Percentiles rank a stretch among this genome's conserved stretches.
Conservation (phyloP, 331 rosid genomes). For the Phaseolus coccineus region DNA sequence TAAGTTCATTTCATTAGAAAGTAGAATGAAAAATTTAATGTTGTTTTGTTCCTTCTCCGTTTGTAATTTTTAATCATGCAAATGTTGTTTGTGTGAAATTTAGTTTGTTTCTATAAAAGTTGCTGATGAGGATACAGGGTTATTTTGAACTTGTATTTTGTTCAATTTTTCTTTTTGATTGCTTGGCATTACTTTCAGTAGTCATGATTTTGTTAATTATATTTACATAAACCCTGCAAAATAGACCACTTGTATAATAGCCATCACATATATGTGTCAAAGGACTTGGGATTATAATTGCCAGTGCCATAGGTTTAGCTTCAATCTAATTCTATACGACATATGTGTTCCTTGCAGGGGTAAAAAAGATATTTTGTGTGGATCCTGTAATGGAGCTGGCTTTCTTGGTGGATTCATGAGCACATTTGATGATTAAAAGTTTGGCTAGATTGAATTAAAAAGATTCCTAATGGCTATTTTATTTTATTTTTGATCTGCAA, state of each 20-base stretch:
- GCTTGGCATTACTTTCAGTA: background rate
- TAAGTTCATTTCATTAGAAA: background rate
- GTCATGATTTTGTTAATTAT: background rate
- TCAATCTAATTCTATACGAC: background rate
- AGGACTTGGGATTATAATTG: background rate
- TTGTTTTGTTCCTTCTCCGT: background rate
- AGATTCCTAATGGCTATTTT: slow-evolving; percentile 18
- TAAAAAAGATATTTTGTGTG: slow-evolving; percentile 83
- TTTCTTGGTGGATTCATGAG: slow-evolving; percentile 92
- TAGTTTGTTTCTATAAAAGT: background rate
- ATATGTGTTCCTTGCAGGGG: slow-evolving; percentile 69
- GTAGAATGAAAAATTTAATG: background rate
- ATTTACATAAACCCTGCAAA: background rate
- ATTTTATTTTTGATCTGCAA: too few relatives aligned
- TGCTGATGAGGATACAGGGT: background rate
- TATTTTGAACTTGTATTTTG: background rate
- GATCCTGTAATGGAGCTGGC: slow-evolving; percentile 96
- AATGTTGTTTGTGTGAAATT: background rate
- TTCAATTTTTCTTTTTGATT: background rate
- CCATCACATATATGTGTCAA: background rate
- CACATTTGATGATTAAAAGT: slow-evolving; percentile 68
- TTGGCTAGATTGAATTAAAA: slow-evolving; percentile 32
- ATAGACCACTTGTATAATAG: background rate
- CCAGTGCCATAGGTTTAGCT: slow-evolving; percentile 15
- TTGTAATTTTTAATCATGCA: background rate